Evolutionary conservation across 164 flowering plant genomes (phyloP), one percentile per base, ranked within the genome.

Genomic region (Tetracentron sinense): DNA sequence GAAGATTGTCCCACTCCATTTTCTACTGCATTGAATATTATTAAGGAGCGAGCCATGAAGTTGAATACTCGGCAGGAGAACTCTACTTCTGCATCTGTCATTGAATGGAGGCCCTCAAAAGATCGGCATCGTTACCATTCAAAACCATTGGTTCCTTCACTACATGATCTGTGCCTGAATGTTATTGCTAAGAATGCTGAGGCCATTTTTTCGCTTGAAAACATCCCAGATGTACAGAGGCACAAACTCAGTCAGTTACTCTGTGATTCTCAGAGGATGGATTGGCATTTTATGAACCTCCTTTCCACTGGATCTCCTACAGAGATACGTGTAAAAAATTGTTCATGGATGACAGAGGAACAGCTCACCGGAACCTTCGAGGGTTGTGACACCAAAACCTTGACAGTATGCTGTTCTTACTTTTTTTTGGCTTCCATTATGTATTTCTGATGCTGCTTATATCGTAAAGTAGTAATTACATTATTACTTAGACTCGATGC

Each of bases 1-100:
- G 94, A 87, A 72, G 96, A 88, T 74, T 90, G 96, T 94, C 94
- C 97, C 21, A 96, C 96, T 60, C 94, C 92, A 8, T 93, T 93
- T 72, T 84, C 94, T 17, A 90, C 97, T 61, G 97, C 98, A 35
- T 72, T 85, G 87, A 85, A 80, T 64, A 90, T 90, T 63, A 79
- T 84, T 35, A 81, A 59, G 68, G 93, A 83, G 35, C 75, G 95
- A 27, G 75, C 46, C 19, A 52, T 25, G 49, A 83, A 76, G 50
- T 31, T 46, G 58, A 66, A 64, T 31, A 23, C 38, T 54, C 74
- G 31, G 22, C 66, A 42, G 52, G 58, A 11, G 23, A 64, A 6
- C 12, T 21, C 67, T 23, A 42, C 64, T 25, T 56, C 60, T 61
- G 64, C 42, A 4, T 48, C 74, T 1, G 27, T 75, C 19, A 68